A percentile compares a stretch with the other conserved stretches of the same genome.
Conservation (phyloP, 2,329 filamentous ascomycete genomes). For the Fonsecaea multimorphosa region DNA sequence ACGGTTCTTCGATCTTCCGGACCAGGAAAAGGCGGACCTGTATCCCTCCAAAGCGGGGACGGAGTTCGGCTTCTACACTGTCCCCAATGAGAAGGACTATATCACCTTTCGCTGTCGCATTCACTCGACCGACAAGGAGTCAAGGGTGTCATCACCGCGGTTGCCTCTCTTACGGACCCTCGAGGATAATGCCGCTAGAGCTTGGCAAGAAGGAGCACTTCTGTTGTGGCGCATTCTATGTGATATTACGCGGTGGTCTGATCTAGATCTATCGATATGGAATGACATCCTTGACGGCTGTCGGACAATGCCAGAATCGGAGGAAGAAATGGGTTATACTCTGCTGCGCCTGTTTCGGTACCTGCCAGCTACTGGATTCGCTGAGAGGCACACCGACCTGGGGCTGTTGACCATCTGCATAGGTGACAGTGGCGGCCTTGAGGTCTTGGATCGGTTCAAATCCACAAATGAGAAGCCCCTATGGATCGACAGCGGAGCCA, state of each 20-base stretch:
- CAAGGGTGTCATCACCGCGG: not conserved
- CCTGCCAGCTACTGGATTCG: conserved; percentile 37
- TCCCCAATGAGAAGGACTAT: conserved; percentile 42
- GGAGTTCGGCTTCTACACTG: conserved; percentile 41
- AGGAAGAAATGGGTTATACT: conserved; percentile 33
- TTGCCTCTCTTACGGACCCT: conserved; percentile 3
- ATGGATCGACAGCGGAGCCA: conserved; percentile 35
- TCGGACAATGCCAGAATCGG: conserved; percentile 29
- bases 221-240: conserved; percentile 41
- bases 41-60: conserved; percentile 40
- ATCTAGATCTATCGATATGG: conserved; percentile 37
- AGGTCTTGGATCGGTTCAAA: conserved; percentile 35
- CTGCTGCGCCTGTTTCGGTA: conserved; percentile 43
- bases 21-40: conserved; percentile 18
- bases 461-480: conserved; percentile 9
- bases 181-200: conserved; percentile 22
- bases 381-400: conserved; percentile 40
- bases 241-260: conserved; percentile 38
- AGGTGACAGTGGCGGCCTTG: conserved; percentile 39
- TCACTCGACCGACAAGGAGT: conserved; percentile 4
- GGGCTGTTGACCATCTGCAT: conserved; percentile 43
- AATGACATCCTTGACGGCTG: conserved; percentile 38
- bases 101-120: conserved; percentile 39
- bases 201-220: conserved; percentile 37
- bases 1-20: conserved; percentile 23